Base-by-base conservation (phyloP, 1,139 yeast species). In the Taphrina communis region DNA sequence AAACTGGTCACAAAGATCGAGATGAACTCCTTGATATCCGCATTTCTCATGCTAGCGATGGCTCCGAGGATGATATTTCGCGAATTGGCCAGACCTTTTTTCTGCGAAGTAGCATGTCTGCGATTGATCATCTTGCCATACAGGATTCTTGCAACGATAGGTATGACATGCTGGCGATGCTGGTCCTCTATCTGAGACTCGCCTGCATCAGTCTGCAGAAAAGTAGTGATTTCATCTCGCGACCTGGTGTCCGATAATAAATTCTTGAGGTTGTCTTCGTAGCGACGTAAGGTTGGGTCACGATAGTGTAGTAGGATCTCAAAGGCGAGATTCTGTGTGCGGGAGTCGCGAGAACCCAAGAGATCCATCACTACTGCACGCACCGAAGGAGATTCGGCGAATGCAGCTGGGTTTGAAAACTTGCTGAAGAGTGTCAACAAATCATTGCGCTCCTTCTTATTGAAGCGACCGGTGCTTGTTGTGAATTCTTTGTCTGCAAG, bases 211-310 rank as follows among this genome's bases (percentile, higher is more conserved):
- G 81, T 80, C 6, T 84, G 80, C 48, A 90, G 80, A 60, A 94
- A 82, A 46, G 84, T 85, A 42, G 90, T 81, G 46, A 93, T 80
- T 77, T 93, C 97, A 77, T 95, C 99, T 71, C 91, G 86, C 79
- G 91, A 93, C 35, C 88, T 81, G 1, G 90, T 85, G 72, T 92
- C 97, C 76, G 93, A 97, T 41, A 94, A 80, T 70, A 95, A 79
- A 73, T 89, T 92, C 67, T 80, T 83, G 74, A 95, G 80, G 73
- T 88, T 88, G 72, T 89, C 97, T 71, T 83, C 82, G 76, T 92
- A 93, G 76, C 88, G 89, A 68, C 82, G 82, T 44, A 90, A 79
- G 1, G 82, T 80, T 1, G 84, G 82, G 70, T 84, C 82, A 72
- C 87, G 86, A 82, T 84, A 89, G 59, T 89, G 86, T 58, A 91